These are phyloP conservation scores for Lineolata rhizophorae DNA, from an alignment of 495 filamentous ascomycete genomes.

Conservation along the genomic window DNA sequence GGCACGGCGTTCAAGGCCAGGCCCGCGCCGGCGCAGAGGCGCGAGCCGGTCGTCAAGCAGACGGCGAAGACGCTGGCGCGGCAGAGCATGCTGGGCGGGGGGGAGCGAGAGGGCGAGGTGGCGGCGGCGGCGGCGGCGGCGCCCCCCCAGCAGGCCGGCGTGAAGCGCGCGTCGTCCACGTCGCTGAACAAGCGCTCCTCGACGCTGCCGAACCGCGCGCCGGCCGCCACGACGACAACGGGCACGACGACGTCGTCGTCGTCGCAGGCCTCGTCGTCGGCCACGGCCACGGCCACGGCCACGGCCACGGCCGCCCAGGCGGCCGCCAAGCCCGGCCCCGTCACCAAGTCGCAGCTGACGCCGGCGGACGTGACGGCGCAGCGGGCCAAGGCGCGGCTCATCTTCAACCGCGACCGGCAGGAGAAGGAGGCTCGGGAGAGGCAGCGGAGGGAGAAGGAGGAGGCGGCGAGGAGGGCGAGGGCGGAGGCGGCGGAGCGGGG, in stretches of 20 bases:
- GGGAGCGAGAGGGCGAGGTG: constrained; percentile 2
- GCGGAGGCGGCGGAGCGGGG: constrained; percentile 39
- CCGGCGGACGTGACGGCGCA: constrained; percentile 27
- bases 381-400: constrained; percentile 32
- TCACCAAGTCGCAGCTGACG: constrained; percentile 24
- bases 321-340: neutral
- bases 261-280: constrained; percentile 4
- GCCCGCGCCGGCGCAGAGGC: constrained; percentile 18
- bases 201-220: neutral
- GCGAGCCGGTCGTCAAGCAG: constrained; percentile 17
- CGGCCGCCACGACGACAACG: neutral
- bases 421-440: constrained; percentile 22
- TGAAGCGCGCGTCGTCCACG: neutral
- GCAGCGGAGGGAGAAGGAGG: constrained; percentile 11
- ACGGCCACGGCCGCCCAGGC: neutral
- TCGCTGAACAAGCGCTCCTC: neutral
- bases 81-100: constrained; percentile 18
- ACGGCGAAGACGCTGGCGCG: constrained; percentile 38
- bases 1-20: constrained; percentile 38
- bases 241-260: neutral
- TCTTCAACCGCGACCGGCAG: constrained; percentile 36
- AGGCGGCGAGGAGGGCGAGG: constrained; percentile 11
- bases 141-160: too few species aligned
- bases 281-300: neutral
- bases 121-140: neutral